These are phyloP conservation scores for Prunus padus DNA, from an alignment of 306 rosid genomes.

Conservation along the genomic window DNA sequence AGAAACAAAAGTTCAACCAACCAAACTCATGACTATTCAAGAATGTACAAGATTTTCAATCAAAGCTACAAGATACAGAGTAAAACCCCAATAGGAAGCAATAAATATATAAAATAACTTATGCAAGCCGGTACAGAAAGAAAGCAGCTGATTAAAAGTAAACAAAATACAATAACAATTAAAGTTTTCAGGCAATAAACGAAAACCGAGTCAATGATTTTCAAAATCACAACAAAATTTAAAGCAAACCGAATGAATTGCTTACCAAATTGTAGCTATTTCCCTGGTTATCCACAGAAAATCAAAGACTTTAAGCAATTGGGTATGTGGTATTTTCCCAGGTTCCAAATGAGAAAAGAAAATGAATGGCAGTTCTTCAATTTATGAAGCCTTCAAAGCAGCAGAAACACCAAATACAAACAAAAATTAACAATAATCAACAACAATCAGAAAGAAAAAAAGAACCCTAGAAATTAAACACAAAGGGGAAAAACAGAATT, in stretches of 20 bases:
- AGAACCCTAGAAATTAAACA: too few relatives aligned
- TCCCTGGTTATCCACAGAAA: background rate
- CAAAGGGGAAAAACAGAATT: too few relatives aligned
- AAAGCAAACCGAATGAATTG: background rate
- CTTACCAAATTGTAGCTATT: slow-evolving; percentile 8
- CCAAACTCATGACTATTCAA: background rate
- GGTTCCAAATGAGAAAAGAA: background rate
- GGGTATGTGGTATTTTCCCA: background rate
- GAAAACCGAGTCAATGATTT: background rate
- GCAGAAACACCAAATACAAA: too few relatives aligned
- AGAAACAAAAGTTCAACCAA: background rate
- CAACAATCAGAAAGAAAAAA: too few relatives aligned
- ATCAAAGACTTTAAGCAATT: background rate
- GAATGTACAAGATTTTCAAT: background rate
- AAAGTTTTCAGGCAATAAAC: background rate
- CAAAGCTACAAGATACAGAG: too few relatives aligned
- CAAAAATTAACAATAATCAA: too few relatives aligned
- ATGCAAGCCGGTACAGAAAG: background rate
- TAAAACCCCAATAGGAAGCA: too few relatives aligned
- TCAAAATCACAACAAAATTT: background rate
- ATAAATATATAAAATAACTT: too few relatives aligned
- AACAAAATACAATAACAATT: background rate
- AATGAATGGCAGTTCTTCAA: background rate
- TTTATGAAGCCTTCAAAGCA: too few relatives aligned
- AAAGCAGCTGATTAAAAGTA: background rate